phyloP scores from a whole-genome alignment of 129 eudicot species.

The Escallonia herrerae region DNA sequence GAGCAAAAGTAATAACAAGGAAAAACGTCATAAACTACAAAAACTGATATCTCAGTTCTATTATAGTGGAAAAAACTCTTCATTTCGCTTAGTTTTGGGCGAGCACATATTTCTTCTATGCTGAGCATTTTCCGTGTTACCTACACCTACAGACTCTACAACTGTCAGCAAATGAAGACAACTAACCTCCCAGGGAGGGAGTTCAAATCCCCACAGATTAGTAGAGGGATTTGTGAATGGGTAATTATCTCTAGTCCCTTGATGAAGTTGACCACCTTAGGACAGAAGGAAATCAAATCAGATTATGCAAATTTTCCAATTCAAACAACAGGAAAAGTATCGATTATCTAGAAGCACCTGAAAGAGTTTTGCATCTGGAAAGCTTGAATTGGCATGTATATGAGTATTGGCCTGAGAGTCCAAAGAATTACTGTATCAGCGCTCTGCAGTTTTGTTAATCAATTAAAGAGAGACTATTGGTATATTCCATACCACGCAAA shows the following conservation, averaged over 20 bases:
- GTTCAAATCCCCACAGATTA: slow-evolving; percentile 20
- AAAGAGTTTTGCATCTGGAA: slow-evolving; percentile 13
- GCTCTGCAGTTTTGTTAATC: neutral
- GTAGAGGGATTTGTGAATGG: slow-evolving; percentile 5
- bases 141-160: neutral
- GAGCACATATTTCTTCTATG: neutral
- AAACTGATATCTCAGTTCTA: no score
- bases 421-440: neutral
- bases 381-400: slow-evolving; percentile 14
- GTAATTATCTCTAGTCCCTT: slow-evolving; percentile 15
- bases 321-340: neutral
- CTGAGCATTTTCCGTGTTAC: neutral
- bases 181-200: slow-evolving; percentile 8
- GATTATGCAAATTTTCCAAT: neutral
- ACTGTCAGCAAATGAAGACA: neutral
- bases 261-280: slow-evolving; percentile 15
- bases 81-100: neutral
- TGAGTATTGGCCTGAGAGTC: slow-evolving; percentile 16
- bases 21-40: no score
- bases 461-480: neutral
- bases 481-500: slow-evolving; percentile 5
- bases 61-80: no score
- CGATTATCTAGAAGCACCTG: neutral
- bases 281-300: neutral
- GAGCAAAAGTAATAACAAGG: no score